Evolutionary conservation across 2,329 filamentous ascomycete species (phyloP).

Genomic region (Fusarium denticulatum): DNA sequence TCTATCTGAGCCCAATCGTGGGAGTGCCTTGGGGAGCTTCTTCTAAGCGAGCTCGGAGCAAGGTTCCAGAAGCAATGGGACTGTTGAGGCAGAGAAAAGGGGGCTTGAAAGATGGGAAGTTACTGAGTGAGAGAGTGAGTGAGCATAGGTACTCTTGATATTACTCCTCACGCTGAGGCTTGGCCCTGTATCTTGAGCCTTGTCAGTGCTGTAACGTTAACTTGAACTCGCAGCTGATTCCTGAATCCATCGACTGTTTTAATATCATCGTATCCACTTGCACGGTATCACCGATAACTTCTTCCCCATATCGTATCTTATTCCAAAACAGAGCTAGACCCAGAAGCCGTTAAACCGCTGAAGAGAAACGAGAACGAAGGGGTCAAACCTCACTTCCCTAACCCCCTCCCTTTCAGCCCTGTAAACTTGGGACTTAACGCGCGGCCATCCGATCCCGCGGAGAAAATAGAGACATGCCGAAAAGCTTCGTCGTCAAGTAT

Average conservation of each 20-base stretch:
- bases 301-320: neutral
- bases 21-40: neutral
- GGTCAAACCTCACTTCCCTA: neutral
- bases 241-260: neutral
- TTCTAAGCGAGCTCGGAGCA: neutral
- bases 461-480: constrained; percentile 7
- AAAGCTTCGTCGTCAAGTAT: constrained; percentile 37
- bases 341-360: neutral
- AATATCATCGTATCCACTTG: neutral
- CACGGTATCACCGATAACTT: neutral
- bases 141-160: neutral
- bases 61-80: neutral
- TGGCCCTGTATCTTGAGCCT: neutral
- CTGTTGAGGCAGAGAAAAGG: neutral
- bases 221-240: neutral
- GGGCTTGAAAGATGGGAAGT: neutral
- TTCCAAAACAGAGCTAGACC: constrained; percentile 6
- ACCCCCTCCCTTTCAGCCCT: constrained; percentile 23
- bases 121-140: neutral
- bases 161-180: neutral
- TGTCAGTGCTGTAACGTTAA: neutral
- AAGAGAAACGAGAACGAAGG: neutral
- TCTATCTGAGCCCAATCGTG: constrained; percentile 14
- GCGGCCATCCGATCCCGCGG: neutral
- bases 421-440: neutral